Conservation (phyloP, 768 basidiomycete genomes). For the Boletus rufocinnamomeus region DNA sequence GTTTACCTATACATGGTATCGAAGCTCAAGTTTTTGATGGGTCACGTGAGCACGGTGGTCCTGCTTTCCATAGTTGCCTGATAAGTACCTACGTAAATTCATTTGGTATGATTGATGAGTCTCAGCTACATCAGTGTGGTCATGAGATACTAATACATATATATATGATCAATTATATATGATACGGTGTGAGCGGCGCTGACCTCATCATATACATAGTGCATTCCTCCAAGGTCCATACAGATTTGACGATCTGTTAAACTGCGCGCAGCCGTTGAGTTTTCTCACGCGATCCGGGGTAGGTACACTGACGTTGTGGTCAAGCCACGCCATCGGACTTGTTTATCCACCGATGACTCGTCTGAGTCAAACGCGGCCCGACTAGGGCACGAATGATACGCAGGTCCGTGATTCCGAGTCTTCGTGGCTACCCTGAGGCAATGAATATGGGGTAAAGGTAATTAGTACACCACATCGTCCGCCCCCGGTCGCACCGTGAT, state of each 20-base stretch:
- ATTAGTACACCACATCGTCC: neutral
- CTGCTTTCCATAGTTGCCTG: too few species aligned
- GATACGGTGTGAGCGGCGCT: too few species aligned
- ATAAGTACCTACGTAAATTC: too few species aligned
- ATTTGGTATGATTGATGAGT: too few species aligned
- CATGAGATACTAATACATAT: too few species aligned
- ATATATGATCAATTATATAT: too few species aligned
- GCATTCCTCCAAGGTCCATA: too few species aligned
- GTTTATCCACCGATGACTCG: neutral
- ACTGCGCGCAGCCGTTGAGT: neutral
- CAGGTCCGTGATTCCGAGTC: neutral
- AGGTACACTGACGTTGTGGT: neutral
- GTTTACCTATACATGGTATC: too few species aligned
- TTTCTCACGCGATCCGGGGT: neutral
- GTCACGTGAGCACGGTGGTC: too few species aligned
- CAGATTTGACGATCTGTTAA: neutral
- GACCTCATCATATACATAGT: too few species aligned
- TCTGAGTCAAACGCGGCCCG: neutral
- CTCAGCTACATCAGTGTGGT: too few species aligned
- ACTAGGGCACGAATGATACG: neutral
- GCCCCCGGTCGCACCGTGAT: neutral
- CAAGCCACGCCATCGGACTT: neutral
- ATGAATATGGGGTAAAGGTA: neutral
- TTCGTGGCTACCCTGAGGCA: neutral
- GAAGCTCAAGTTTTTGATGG: too few species aligned